Conservation (phyloP, 441 rosid genomes). For the Oxalis stricta region DNA sequence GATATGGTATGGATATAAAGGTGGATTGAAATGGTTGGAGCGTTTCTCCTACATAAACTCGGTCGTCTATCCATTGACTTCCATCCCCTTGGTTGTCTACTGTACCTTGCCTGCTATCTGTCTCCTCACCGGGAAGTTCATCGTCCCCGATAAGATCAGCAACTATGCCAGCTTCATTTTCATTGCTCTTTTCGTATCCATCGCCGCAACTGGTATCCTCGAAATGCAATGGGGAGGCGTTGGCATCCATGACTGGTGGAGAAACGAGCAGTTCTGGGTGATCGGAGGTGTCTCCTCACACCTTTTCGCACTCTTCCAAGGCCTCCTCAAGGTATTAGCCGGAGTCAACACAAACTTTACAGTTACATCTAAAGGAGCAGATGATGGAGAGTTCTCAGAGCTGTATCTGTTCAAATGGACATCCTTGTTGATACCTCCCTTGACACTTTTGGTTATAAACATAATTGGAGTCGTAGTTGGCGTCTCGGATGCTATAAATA, state of each 20-base stretch:
- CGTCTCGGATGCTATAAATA: conserved; percentile 74
- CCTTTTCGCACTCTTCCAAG: conserved; percentile 88
- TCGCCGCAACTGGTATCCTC: conserved; percentile 68
- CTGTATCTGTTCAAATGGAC: conserved; percentile 95
- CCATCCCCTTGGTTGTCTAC: conserved; percentile 73
- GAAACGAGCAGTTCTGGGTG: conserved; percentile 99
- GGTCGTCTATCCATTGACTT: conserved; percentile 83
- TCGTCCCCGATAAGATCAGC: conserved; percentile 84
- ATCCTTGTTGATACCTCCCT: conserved; percentile 66
- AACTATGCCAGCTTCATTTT: conserved; percentile 75
- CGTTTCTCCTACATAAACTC: conserved; percentile 85
- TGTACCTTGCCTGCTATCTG: conserved; percentile 90
- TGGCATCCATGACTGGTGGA: conserved; percentile 95
- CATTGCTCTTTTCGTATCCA: conserved; percentile 77
- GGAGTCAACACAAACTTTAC: conserved; percentile 93
- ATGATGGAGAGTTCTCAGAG: conserved; percentile 81
- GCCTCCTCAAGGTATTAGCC: conserved; percentile 85
- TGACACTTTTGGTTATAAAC: conserved; percentile 63
- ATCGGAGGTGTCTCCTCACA: conserved; percentile 96
- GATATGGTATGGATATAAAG: conserved; percentile 90
- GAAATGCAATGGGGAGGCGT: conserved; percentile 99
- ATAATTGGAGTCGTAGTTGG: conserved; percentile 73
- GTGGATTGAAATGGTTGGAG: conserved; percentile 80
- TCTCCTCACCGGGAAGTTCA: conserved; percentile 88
- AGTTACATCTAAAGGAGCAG: conserved; percentile 91